These are phyloP conservation scores for Solanum corneliomulleri DNA, from an alignment of 257 asterid genomes.

Conservation along the genomic window DNA sequence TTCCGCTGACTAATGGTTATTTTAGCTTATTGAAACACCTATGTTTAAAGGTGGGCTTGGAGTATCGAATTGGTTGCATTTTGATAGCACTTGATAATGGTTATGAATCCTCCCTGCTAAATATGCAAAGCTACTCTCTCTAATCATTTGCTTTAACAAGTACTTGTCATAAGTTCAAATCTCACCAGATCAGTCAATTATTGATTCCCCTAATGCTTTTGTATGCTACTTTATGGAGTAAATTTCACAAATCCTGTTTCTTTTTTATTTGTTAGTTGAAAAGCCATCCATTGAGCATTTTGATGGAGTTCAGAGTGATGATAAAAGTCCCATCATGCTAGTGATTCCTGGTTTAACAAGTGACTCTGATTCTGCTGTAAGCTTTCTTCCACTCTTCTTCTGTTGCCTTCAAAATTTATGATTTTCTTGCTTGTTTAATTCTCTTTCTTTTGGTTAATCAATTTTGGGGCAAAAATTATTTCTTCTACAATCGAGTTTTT, in stretches of 20 bases:
- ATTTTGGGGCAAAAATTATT: not conserved
- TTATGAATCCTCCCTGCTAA: not conserved
- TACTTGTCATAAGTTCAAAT: not conserved
- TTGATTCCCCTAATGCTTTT: not conserved
- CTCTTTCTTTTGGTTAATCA: not conserved
- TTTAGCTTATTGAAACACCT: not conserved
- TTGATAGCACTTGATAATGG: not conserved
- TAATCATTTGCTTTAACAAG: not conserved
- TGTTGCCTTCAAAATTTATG: not conserved
- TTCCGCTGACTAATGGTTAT: not conserved
- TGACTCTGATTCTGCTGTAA: slow-evolving; percentile 73
- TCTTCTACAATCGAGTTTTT: not conserved
- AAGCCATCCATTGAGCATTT: slow-evolving; percentile 21
- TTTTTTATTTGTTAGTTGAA: slow-evolving; percentile 16
- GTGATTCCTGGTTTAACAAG: slow-evolving; percentile 90
- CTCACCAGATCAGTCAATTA: not conserved
- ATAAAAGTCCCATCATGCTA: slow-evolving; percentile 49
- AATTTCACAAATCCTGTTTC: not conserved
- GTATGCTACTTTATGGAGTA: not conserved
- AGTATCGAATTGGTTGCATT: not conserved
- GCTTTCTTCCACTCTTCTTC: slow-evolving; percentile 14
- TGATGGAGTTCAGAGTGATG: slow-evolving; percentile 25
- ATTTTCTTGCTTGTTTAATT: not conserved
- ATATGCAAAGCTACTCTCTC: not conserved
- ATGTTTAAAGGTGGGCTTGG: not conserved